phyloP scores from a whole-genome alignment of 2,329 filamentous ascomycete genomes.

The Alternaria postmessia region DNA sequence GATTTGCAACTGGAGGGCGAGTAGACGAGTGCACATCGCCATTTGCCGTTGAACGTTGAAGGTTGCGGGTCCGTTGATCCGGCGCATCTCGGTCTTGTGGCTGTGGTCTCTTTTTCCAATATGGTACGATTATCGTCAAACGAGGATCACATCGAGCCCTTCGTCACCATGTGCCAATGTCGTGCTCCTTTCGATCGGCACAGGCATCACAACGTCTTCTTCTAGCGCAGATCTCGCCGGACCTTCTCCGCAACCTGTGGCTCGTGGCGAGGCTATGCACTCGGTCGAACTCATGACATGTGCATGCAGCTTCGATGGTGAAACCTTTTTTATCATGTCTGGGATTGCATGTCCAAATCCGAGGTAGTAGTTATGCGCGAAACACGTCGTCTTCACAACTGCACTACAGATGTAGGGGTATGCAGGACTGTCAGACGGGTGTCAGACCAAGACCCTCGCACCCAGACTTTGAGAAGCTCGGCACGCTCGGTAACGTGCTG shows the following conservation, averaged over 20 bases:
- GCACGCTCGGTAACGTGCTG: slow-evolving; percentile 1
- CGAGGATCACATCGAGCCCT: slow-evolving; percentile 1
- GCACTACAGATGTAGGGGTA: slow-evolving; percentile 10
- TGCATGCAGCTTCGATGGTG: slow-evolving; percentile 5
- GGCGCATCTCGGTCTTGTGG: not conserved
- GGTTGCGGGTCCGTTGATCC: not conserved
- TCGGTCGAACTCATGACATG: slow-evolving; percentile 6
- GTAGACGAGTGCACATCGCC: slow-evolving; percentile 2
- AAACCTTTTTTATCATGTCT: slow-evolving; percentile 1
- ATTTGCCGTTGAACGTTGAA: slow-evolving; percentile 1
- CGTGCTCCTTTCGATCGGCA: slow-evolving; percentile 1
- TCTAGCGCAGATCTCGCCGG: slow-evolving; percentile 12
- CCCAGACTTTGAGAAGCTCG: slow-evolving; percentile 9
- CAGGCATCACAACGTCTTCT: slow-evolving; percentile 13
- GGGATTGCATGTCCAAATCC: slow-evolving; percentile 6
- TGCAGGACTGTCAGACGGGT: slow-evolving; percentile 14
- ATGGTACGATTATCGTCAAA: not conserved
- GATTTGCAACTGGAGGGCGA: slow-evolving; percentile 6
- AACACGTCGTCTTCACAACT: slow-evolving; percentile 9
- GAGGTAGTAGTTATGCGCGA: slow-evolving; percentile 5
- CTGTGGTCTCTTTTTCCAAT: not conserved
- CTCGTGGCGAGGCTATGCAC: slow-evolving; percentile 5
- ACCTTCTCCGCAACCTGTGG: slow-evolving; percentile 9
- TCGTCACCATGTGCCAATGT: slow-evolving; percentile 1
- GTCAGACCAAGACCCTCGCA: slow-evolving; percentile 11